phyloP scores from a whole-genome alignment of 2,329 filamentous ascomycete species.

The Penicillium sp. region DNA sequence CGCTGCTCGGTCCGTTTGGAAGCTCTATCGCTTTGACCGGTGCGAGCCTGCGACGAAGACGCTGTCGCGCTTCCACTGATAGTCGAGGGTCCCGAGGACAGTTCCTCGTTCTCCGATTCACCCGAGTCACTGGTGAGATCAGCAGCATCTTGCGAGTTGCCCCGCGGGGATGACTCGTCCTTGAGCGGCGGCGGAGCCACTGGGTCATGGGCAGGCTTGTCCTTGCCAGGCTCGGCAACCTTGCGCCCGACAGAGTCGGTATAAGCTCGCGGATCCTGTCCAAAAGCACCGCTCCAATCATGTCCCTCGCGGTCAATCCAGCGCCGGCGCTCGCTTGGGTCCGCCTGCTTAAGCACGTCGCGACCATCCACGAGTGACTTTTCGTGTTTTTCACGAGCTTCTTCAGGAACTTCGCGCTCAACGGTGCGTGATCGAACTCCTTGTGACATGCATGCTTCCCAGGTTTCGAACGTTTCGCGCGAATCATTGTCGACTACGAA shows the following conservation, averaged over 20 bases:
- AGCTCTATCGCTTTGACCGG: slow-evolving; percentile 28
- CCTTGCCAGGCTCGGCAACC: slow-evolving; percentile 51
- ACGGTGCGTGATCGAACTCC: slow-evolving; percentile 71
- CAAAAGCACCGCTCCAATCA: slow-evolving; percentile 84
- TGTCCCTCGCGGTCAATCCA: slow-evolving; percentile 76
- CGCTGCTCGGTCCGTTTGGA: slow-evolving; percentile 58
- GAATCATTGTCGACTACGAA: slow-evolving; percentile 84
- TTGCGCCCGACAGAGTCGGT: slow-evolving; percentile 50
- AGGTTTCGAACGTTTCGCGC: slow-evolving; percentile 88
- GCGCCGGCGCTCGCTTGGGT: slow-evolving; percentile 59
- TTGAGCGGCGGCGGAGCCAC: slow-evolving; percentile 42
- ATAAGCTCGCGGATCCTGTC: slow-evolving; percentile 62
- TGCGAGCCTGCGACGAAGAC: slow-evolving; percentile 16
- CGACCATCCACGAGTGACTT: slow-evolving; percentile 71
- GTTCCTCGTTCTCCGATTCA: slow-evolving; percentile 7
- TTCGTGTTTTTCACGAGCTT: slow-evolving; percentile 71
- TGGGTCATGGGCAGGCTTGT: slow-evolving; percentile 49
- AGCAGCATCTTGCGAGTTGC: slow-evolving; percentile 12
- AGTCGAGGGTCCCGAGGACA: slow-evolving; percentile 13
- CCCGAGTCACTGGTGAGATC: slow-evolving; percentile 5
- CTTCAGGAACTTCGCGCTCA: slow-evolving; percentile 63
- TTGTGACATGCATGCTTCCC: slow-evolving; percentile 86
- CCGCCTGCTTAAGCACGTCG: slow-evolving; percentile 68
- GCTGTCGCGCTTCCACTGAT: slow-evolving; percentile 15
- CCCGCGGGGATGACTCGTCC: slow-evolving; percentile 6